A percentile compares a stretch with the other conserved stretches of the same genome.
Evolutionary conservation across 345 rosid genomes (phyloP).

Genomic region (Toxicodendron radicans): DNA sequence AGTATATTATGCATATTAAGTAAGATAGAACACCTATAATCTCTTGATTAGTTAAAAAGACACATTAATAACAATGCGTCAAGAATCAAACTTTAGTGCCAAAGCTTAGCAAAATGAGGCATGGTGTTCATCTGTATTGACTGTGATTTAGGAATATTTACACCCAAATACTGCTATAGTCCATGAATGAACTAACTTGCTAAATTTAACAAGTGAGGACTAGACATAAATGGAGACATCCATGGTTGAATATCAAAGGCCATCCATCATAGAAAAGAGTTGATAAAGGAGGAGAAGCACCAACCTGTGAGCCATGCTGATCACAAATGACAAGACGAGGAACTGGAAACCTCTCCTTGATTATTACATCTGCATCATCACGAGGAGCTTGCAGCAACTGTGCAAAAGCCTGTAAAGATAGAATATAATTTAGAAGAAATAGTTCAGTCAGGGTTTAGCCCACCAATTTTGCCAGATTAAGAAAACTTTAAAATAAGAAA

Average conservation of each 20-base stretch:
- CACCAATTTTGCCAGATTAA: neutral
- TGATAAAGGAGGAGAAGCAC: slow-evolving; percentile 9
- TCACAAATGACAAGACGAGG: slow-evolving; percentile 93
- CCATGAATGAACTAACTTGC: neutral
- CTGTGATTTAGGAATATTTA: neutral
- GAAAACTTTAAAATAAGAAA: neutral
- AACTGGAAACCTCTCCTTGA: slow-evolving; percentile 85
- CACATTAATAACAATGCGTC: neutral
- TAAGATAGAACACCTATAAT: neutral
- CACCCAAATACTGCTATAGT: neutral
- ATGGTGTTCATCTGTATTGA: neutral
- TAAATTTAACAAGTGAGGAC: neutral
- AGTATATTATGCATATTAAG: no score
- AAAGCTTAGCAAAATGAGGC: neutral
- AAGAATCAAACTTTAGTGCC: neutral
- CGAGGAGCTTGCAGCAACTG: slow-evolving; percentile 75
- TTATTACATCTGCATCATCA: slow-evolving; percentile 59
- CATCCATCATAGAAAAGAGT: neutral
- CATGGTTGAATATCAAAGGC: neutral
- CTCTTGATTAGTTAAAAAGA: neutral
- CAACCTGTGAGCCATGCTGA: slow-evolving; percentile 97
- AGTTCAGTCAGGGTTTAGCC: neutral
- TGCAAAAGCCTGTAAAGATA: slow-evolving; percentile 60
- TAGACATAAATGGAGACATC: neutral
- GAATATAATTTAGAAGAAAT: neutral